These are phyloP conservation scores for Globisporangium takayamanum DNA, from an alignment of 352 stramenopile species.

Conservation along the genomic window DNA sequence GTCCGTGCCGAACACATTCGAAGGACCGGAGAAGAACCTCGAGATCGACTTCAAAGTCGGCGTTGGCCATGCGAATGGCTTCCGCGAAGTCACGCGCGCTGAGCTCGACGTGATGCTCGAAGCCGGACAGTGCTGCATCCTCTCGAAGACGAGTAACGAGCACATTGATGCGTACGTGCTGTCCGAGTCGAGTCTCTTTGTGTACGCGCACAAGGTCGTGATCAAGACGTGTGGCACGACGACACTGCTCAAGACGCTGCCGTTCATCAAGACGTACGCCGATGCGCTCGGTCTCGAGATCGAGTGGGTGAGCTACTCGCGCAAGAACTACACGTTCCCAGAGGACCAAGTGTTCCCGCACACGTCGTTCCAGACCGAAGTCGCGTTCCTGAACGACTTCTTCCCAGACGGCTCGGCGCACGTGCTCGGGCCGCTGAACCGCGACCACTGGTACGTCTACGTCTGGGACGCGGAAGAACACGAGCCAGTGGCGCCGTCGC, in stretches of 20 bases:
- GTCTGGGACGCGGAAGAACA: constrained; percentile 91
- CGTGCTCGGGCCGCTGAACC: constrained; percentile 92
- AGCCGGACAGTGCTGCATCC: constrained; percentile 94
- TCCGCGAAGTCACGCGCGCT: constrained; percentile 84
- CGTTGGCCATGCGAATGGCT: constrained; percentile 65
- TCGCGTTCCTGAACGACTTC: constrained; percentile 93
- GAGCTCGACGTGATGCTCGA: constrained; percentile 94
- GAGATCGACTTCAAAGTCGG: constrained; percentile 90
- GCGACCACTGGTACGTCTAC: constrained; percentile 99
- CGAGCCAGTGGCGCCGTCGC: constrained; percentile 12
- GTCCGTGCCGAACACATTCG: constrained; percentile 87
- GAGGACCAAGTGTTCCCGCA: constrained; percentile 97
- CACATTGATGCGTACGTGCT: constrained; percentile 95
- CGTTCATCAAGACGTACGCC: constrained; percentile 78
- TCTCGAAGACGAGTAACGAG: constrained; percentile 94
- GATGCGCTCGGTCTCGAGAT: constrained; percentile 91
- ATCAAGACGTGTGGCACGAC: constrained; percentile 99
- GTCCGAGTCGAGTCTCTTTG: constrained; percentile 97
- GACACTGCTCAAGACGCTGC: constrained; percentile 93
- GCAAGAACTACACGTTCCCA: constrained; percentile 99
- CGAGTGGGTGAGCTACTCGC: constrained; percentile 97
- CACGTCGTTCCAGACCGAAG: constrained; percentile 94
- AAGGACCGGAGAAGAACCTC: constrained; percentile 98
- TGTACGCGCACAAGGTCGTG: constrained; percentile 98
- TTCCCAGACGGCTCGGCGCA: constrained; percentile 83